Conservation (phyloP, 75 land plant genomes). For the Pinus albicaulis region DNA sequence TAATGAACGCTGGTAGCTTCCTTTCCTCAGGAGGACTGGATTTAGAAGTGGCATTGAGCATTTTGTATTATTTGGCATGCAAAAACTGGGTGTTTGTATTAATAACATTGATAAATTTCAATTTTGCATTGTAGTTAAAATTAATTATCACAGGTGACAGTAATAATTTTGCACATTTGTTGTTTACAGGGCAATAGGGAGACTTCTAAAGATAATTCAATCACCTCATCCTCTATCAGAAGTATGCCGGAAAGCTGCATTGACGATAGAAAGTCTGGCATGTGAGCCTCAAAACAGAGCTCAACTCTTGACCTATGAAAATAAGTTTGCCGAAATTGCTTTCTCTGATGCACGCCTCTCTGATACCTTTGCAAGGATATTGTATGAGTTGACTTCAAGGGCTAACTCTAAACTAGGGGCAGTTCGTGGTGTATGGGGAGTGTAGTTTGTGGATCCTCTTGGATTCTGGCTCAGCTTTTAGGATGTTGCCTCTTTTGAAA, state of each 20-base stretch:
- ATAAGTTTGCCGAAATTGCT: slow-evolving; percentile 87
- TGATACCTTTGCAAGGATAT: slow-evolving; percentile 90
- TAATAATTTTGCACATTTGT: background rate
- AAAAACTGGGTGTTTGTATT: background rate
- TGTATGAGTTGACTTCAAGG: slow-evolving; percentile 85
- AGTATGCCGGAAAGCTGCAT: slow-evolving; percentile 86
- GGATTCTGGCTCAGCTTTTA: background rate
- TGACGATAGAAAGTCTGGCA: slow-evolving; percentile 81
- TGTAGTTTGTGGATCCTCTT: slow-evolving; percentile 17
- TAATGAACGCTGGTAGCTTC: slow-evolving; percentile 82
- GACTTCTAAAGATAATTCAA: slow-evolving; percentile 78
- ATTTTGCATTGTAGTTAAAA: background rate
- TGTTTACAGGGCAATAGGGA: slow-evolving; percentile 76
- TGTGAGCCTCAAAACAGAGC: slow-evolving; percentile 88
- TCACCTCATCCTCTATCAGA: slow-evolving; percentile 77
- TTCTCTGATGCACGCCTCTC: slow-evolving; percentile 72
- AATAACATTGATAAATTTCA: background rate
- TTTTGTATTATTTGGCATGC: too few species aligned
- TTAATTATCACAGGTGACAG: background rate
- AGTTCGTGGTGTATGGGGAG: slow-evolving; percentile 75
- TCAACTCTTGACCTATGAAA: slow-evolving; percentile 68
- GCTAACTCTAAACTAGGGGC: slow-evolving; percentile 58
- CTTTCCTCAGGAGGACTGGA: background rate
- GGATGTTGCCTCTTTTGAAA: background rate
- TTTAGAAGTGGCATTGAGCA: background rate